phyloP scores from a whole-genome alignment of 768 basidiomycete species.

The Gautieria morchelliformis region DNA sequence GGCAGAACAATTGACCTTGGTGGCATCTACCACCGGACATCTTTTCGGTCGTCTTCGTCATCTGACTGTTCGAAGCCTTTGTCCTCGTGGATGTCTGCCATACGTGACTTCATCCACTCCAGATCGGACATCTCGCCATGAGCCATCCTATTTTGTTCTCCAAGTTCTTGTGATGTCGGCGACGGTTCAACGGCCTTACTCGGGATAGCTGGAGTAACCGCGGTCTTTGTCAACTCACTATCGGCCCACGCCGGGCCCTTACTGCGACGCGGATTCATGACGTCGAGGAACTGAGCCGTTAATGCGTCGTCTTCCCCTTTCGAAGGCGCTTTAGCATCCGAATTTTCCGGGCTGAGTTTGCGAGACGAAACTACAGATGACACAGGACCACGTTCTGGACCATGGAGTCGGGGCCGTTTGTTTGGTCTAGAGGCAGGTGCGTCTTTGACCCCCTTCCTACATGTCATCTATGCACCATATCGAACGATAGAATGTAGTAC shows the following conservation, averaged over 20 bases:
- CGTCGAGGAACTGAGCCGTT: conserved; percentile 59
- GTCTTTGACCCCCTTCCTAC: conserved; percentile 53
- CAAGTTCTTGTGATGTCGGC: background rate
- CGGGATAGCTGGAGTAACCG: background rate
- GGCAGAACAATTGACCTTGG: background rate
- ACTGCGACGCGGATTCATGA: conserved; percentile 57
- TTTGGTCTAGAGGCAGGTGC: conserved; percentile 59
- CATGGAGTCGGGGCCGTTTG: conserved; percentile 51
- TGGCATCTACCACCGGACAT: conserved; percentile 9
- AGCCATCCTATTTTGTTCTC: conserved; percentile 16
- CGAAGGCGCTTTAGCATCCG: background rate
- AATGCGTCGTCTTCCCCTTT: conserved; percentile 25
- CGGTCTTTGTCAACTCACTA: conserved; percentile 11
- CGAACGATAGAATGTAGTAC: conserved; percentile 18
- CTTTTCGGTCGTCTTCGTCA: conserved; percentile 32
- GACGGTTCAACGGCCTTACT: background rate
- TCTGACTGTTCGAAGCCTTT: conserved; percentile 57
- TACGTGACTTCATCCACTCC: conserved; percentile 67
- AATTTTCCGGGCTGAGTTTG: background rate
- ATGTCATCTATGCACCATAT: background rate
- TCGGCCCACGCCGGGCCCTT: conserved; percentile 63
- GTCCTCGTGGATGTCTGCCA: conserved; percentile 31
- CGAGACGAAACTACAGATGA: background rate
- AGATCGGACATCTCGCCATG: conserved; percentile 46
- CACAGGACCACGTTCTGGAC: background rate